Percentiles rank a stretch among this genome's conserved stretches.
Conservation (phyloP, 345 rosid genomes). For the Reutealis trisperma region DNA sequence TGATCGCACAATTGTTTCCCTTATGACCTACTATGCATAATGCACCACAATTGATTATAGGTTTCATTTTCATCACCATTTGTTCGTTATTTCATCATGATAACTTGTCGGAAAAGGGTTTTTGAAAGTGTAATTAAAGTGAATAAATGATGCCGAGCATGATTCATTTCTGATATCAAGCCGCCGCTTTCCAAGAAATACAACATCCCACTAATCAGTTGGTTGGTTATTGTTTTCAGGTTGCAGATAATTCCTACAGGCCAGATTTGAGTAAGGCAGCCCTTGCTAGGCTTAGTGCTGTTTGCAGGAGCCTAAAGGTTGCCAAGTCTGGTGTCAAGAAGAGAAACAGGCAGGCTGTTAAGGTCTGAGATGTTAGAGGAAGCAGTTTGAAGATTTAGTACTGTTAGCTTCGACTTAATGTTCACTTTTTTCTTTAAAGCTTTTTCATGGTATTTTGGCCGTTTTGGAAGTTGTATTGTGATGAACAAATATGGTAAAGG, state of each 20-base stretch:
- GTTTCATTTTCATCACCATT: too few relatives aligned
- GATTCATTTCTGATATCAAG: not conserved
- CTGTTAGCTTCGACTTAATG: not conserved
- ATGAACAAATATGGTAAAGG: too few relatives aligned
- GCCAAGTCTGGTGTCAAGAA: constrained; percentile 91
- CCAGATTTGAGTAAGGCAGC: constrained; percentile 86
- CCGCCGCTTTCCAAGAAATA: not conserved
- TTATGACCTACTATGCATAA: not conserved
- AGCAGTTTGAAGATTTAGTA: not conserved
- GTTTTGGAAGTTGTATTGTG: too few relatives aligned
- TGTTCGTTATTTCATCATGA: not conserved
- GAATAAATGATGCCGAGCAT: not conserved
- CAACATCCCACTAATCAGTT: not conserved
- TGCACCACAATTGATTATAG: too few relatives aligned
- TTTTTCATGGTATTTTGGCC: not conserved
- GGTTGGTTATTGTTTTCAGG: constrained; percentile 32
- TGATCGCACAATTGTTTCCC: not conserved
- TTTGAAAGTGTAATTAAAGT: too few relatives aligned
- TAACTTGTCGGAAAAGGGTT: too few relatives aligned
- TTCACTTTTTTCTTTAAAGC: not conserved
- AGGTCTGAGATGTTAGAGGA: too few relatives aligned
- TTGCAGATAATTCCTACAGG: constrained; percentile 77
- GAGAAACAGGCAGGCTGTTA: constrained; percentile 68
- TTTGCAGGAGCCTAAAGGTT: constrained; percentile 73
- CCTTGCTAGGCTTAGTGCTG: constrained; percentile 76